These are phyloP conservation scores for Botryotinia convoluta DNA, from an alignment of 2,329 filamentous ascomycete genomes.

Conservation along the genomic window DNA sequence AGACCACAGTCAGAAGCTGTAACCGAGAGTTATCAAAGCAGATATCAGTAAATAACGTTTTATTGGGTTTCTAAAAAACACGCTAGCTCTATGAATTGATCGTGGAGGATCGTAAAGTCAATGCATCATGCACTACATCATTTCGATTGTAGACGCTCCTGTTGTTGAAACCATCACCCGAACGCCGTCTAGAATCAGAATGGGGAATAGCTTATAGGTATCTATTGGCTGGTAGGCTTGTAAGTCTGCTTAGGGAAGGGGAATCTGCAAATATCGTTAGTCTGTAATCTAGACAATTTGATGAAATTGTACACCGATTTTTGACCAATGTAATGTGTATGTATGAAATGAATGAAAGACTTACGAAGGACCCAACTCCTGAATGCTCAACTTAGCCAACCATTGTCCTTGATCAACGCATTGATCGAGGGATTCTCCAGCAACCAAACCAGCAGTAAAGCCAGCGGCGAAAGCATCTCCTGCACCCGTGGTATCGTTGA, in stretches of 20 bases:
- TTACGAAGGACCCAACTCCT: constrained; percentile 94
- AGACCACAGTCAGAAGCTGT: constrained; percentile 13
- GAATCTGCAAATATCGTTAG: constrained; percentile 53
- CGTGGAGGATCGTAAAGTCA: constrained; percentile 39
- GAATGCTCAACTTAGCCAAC: constrained; percentile 90
- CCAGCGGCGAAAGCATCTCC: constrained; percentile 96
- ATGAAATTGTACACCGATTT: not conserved
- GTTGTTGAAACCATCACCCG: constrained; percentile 56
- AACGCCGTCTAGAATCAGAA: constrained; percentile 46
- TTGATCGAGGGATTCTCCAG: constrained; percentile 76
- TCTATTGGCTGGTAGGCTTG: constrained; percentile 44
- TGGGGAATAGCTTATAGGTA: constrained; percentile 36
- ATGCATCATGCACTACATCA: constrained; percentile 31
- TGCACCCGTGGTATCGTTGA: constrained; percentile 95
- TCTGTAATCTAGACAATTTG: constrained; percentile 25
- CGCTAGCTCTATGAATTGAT: constrained; percentile 36
- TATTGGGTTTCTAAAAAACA: constrained; percentile 29
- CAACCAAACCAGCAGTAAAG: constrained; percentile 83
- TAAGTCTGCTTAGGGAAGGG: constrained; percentile 81
- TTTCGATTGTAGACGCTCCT: constrained; percentile 39
- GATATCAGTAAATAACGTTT: constrained; percentile 18
- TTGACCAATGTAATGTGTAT: constrained; percentile 3
- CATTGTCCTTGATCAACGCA: constrained; percentile 92
- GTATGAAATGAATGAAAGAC: constrained; percentile 43
- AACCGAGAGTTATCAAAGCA: constrained; percentile 4